Evolutionary conservation across 768 basidiomycete genomes (phyloP), one percentile per base, ranked within the genome.

Genomic region (Plicaturopsis crispa): DNA sequence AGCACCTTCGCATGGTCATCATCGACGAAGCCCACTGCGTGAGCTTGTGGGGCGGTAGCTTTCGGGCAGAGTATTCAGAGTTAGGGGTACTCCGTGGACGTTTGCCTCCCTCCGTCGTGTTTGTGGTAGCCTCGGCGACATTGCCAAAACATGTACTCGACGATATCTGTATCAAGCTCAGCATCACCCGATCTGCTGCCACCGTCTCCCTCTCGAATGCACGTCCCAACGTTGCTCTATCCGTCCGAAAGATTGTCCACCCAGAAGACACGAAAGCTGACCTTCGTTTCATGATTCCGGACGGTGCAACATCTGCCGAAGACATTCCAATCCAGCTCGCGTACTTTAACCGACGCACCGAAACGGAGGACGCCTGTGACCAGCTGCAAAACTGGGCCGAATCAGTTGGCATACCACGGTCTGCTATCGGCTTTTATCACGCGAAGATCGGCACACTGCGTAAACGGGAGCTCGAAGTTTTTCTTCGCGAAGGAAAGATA

Each of bases 161-260:
- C 12, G 44, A 46, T 20, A 33, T 50, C 21, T 36, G 39, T 2
- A 20, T 7, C 5, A 43, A 40, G 33, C 39, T 50, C 1, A 38
- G 42, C 2, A 24, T 44, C 3, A 35, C 42, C 2, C 24, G 30
- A 33, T 31, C 33, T 33, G 33, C 42, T 3, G 30, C 31, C 4
- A 33, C 11, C n/a, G 40, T 44, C 16, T 24, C 37, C 4, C 31
- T 45, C 10, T 35, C 39, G 21, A 47, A 40, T 39, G 48, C 22
- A 1, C 45, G 53, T 1, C 55, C 52, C 3, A 59, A 59, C 45
- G 38, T 59, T 38, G 52, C 54, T 4, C 46, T 59, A 3, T 56
- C 54, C 4, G 36, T 42, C 11, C 46, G 49, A 16, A 31, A 24
- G 19, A 51, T 55, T 10, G 36, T 55, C 19, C 39, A 53, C 26